phyloP scores from a whole-genome alignment of 352 stramenopile genomes.

The Blastocystis hominis region DNA sequence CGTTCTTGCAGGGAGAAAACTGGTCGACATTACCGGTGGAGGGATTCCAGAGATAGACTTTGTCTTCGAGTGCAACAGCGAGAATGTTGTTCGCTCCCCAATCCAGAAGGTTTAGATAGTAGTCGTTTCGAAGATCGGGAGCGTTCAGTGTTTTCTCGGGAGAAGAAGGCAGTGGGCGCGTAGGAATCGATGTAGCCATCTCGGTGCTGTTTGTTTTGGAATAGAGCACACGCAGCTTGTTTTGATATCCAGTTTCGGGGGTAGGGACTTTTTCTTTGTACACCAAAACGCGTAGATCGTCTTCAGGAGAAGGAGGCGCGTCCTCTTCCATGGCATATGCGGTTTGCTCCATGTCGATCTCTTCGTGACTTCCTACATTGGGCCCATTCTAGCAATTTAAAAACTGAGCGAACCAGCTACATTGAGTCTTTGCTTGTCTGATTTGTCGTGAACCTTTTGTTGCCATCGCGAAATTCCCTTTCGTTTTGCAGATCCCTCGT shows the following conservation, averaged over 20 bases:
- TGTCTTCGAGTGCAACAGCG: constrained; percentile 87
- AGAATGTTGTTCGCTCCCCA: constrained; percentile 91
- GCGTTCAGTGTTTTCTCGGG: constrained; percentile 91
- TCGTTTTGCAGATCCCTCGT: not conserved
- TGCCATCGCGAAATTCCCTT: constrained; percentile 18
- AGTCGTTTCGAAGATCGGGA: constrained; percentile 94
- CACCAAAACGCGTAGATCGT: constrained; percentile 82
- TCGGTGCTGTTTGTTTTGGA: constrained; percentile 71
- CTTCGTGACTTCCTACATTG: not conserved
- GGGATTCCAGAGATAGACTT: constrained; percentile 95
- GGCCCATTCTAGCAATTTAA: not conserved
- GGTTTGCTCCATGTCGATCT: not conserved
- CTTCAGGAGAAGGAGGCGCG: constrained; percentile 67
- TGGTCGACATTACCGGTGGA: constrained; percentile 86
- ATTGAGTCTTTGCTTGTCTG: not conserved
- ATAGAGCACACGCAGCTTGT: constrained; percentile 88
- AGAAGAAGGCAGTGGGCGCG: constrained; percentile 86
- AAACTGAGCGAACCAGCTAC: not conserved
- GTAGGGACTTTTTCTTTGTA: constrained; percentile 90
- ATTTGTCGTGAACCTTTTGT: constrained; percentile 11
- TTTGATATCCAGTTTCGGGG: constrained; percentile 84
- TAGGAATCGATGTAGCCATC: constrained; percentile 70
- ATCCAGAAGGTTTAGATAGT: constrained; percentile 95
- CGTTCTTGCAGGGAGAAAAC: constrained; percentile 73
- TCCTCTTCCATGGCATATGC: not conserved